These are phyloP conservation scores for Thelonectria olida DNA, from an alignment of 2,329 filamentous ascomycete genomes.

Conservation along the genomic window DNA sequence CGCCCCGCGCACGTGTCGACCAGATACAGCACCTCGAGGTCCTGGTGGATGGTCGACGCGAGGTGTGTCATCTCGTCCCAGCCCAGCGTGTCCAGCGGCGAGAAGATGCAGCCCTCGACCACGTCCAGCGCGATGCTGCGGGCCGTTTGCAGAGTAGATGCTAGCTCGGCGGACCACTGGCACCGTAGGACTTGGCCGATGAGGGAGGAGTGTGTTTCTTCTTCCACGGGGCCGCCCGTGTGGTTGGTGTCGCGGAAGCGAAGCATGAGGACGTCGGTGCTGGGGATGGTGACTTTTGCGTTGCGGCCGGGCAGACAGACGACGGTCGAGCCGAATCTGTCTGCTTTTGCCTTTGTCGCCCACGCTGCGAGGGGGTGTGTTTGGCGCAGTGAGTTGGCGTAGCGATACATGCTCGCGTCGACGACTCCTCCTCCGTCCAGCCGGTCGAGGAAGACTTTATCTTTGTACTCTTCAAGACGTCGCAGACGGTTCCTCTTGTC, in stretches of 20 bases:
- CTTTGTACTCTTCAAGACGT: conserved; percentile 21
- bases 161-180: conserved; percentile 42
- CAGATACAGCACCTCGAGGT: conserved; percentile 43
- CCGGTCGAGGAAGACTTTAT: conserved; percentile 33
- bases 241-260: conserved; percentile 35
- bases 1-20: conserved; percentile 42
- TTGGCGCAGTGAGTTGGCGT: conserved; percentile 9
- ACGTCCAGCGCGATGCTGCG: conserved; percentile 42
- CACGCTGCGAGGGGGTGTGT: conserved; percentile 23
- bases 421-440: conserved; percentile 18
- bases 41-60: conserved; percentile 41
- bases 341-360: neutral
- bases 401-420: conserved; percentile 34
- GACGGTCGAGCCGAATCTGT: conserved; percentile 23
- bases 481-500: neutral
- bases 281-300: conserved; percentile 35
- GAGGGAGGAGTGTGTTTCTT: conserved; percentile 28
- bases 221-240: conserved; percentile 14
- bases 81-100: conserved; percentile 24
- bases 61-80: conserved; percentile 42
- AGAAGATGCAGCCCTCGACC: conserved; percentile 35
- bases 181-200: conserved; percentile 39
- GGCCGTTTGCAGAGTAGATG: conserved; percentile 35
- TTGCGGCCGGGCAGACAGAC: conserved; percentile 38
- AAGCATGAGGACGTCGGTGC: conserved; percentile 41